Conservation (phyloP, 2,329 filamentous ascomycete genomes). For the Rhinocladiella similis region DNA sequence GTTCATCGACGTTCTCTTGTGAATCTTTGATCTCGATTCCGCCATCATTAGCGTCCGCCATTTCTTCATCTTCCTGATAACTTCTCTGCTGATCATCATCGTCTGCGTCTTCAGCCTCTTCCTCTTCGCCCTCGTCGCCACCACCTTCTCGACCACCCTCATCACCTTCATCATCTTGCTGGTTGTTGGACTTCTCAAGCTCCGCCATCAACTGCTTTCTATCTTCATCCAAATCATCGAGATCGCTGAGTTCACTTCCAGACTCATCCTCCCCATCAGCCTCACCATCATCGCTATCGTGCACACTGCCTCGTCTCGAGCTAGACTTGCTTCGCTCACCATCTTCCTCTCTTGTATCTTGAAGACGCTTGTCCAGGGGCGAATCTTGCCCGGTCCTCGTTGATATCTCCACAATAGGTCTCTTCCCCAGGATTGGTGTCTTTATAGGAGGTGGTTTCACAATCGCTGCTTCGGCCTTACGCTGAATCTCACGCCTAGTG, state of each 20-base stretch:
- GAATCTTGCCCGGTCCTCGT: conserved; percentile 30
- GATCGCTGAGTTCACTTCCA: conserved; percentile 24
- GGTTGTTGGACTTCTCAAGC: conserved; percentile 49
- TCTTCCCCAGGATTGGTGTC: conserved; percentile 30
- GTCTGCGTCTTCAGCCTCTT: conserved; percentile 3
- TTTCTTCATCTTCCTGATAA: conserved; percentile 27
- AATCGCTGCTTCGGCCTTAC: conserved; percentile 59
- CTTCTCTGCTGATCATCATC: conserved; percentile 4
- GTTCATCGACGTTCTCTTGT: conserved; percentile 7
- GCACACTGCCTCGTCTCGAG: conserved; percentile 60
- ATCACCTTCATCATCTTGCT: conserved; percentile 41
- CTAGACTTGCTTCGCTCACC: conserved; percentile 43
- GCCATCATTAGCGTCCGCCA: conserved; percentile 2
- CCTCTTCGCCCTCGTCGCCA: conserved; percentile 21
- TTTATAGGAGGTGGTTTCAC: conserved; percentile 40
- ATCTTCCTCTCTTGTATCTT: conserved; percentile 45
- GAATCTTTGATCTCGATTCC: conserved; percentile 23
- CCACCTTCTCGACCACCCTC: conserved; percentile 30
- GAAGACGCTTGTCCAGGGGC: conserved; percentile 53
- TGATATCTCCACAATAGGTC: conserved; percentile 25
- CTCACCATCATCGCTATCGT: conserved; percentile 67
- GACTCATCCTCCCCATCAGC: conserved; percentile 49
- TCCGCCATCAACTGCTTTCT: conserved; percentile 19
- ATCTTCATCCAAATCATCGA: conserved; percentile 57
- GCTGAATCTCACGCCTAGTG: conserved; percentile 59